These are phyloP conservation scores for Chenopodium berlandieri DNA, from an alignment of 148 eudicot genomes.

Conservation along the genomic window DNA sequence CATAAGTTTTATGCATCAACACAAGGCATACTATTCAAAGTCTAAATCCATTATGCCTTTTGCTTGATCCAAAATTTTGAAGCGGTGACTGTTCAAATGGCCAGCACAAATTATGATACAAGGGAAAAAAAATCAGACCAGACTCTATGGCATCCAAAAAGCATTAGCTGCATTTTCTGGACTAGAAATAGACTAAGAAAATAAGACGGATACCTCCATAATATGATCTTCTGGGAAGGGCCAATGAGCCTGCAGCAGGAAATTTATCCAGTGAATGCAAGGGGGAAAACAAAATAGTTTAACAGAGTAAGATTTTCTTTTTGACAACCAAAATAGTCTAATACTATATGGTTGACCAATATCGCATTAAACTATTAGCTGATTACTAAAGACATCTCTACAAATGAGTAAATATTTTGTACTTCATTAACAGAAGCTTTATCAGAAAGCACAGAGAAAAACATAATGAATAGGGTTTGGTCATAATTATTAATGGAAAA, in stretches of 20 bases:
- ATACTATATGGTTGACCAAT: background rate
- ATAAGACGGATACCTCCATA: conserved; percentile 69
- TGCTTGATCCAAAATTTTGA: background rate
- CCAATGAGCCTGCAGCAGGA: conserved; percentile 84
- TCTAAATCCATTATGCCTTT: background rate
- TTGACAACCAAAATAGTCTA: background rate
- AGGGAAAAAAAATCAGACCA: background rate
- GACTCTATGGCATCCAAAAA: background rate
- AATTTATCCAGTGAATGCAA: background rate
- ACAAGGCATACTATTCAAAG: no score
- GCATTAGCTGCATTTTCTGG: background rate
- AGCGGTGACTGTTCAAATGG: background rate
- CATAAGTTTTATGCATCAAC: background rate
- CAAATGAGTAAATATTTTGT: background rate
- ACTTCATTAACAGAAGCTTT: background rate
- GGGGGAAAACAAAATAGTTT: no score
- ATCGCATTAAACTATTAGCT: no score
- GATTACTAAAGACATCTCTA: background rate
- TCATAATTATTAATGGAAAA: background rate
- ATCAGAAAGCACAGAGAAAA: background rate
- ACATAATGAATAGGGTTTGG: background rate
- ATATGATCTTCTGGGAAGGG: conserved; percentile 78
- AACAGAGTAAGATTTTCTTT: background rate
- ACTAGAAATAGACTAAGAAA: background rate
- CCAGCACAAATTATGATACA: background rate